Conservation (phyloP, 352 stramenopile genomes). For the Phytophthora sp. region DNA sequence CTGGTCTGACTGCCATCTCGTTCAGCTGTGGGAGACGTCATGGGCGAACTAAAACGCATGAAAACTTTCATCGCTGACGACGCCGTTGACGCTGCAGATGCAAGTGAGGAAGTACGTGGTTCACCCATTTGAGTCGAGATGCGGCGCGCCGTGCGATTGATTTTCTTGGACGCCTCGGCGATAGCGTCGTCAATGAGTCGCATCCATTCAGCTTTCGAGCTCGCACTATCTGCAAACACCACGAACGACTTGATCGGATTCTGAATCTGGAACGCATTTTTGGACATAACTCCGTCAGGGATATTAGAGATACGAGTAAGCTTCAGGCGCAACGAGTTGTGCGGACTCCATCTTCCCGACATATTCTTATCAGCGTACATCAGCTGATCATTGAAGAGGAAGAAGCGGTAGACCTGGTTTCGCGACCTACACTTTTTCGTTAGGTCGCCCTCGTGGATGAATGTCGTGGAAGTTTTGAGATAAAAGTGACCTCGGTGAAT, state of each 20-base stretch:
- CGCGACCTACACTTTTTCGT: slow-evolving; percentile 94
- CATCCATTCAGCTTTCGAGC: slow-evolving; percentile 84
- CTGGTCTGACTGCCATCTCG: slow-evolving; percentile 7
- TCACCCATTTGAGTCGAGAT: slow-evolving; percentile 56
- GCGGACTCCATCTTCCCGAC: slow-evolving; percentile 82
- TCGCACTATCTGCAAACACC: slow-evolving; percentile 73
- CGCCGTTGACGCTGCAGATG: slow-evolving; percentile 11
- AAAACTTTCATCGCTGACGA: slow-evolving; percentile 55
- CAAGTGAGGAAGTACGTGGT: not conserved
- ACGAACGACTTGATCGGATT: slow-evolving; percentile 89
- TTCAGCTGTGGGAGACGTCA: slow-evolving; percentile 41
- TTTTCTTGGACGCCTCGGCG: slow-evolving; percentile 75
- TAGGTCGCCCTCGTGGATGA: slow-evolving; percentile 95
- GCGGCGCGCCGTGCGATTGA: slow-evolving; percentile 67
- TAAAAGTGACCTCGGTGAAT: slow-evolving; percentile 93
- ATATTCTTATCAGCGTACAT: slow-evolving; percentile 84
- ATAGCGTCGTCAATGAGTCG: slow-evolving; percentile 80
- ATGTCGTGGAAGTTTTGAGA: slow-evolving; percentile 94
- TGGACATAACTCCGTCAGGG: slow-evolving; percentile 66
- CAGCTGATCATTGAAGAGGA: slow-evolving; percentile 90
- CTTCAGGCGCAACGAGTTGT: slow-evolving; percentile 86
- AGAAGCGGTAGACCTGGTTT: slow-evolving; percentile 87
- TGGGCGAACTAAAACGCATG: slow-evolving; percentile 56
- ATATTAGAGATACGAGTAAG: slow-evolving; percentile 85
- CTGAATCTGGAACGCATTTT: slow-evolving; percentile 86